Conservation (phyloP, 1,139 yeast genomes). For the Yamadazyma dushanensis region DNA sequence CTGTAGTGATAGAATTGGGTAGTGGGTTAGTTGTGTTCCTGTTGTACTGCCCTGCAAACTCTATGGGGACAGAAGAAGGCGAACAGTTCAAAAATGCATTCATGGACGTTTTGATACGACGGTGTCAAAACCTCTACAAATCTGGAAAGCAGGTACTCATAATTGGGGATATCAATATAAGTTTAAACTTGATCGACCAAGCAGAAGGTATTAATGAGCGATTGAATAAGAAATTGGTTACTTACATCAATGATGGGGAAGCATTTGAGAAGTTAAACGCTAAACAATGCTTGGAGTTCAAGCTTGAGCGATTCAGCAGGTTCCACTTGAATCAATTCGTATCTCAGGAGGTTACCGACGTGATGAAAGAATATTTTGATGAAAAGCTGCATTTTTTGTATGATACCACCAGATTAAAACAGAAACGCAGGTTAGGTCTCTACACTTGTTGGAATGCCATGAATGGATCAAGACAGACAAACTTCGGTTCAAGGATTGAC, state of each 20-base stretch:
- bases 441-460: conserved; percentile 94
- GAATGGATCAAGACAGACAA: conserved; percentile 74
- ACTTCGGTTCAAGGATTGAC: conserved; percentile 88
- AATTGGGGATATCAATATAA: conserved; percentile 86
- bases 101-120: conserved; percentile 53
- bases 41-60: conserved; percentile 91
- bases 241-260: conserved; percentile 23
- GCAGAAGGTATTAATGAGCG: conserved; percentile 65
- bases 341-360: conserved; percentile 11
- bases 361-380: conserved; percentile 2
- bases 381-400: conserved; percentile 35
- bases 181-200: conserved; percentile 77
- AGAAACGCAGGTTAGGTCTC: conserved; percentile 60
- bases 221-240: conserved; percentile 24
- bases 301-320: conserved; percentile 43
- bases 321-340: conserved; percentile 42
- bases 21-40: conserved; percentile 65
- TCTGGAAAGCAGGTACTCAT: conserved; percentile 68
- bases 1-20: conserved; percentile 72
- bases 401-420: conserved; percentile 65
- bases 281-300: conserved; percentile 40
- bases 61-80: conserved; percentile 69
- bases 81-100: conserved; percentile 61
- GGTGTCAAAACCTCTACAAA: conserved; percentile 55
- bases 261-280: conserved; percentile 45